A percentile compares a stretch with the other conserved stretches of the same genome.
Evolutionary conservation across 1,284 basidiomycete genomes (phyloP).

Genomic region (Rhodotorula mucilaginosa): DNA sequence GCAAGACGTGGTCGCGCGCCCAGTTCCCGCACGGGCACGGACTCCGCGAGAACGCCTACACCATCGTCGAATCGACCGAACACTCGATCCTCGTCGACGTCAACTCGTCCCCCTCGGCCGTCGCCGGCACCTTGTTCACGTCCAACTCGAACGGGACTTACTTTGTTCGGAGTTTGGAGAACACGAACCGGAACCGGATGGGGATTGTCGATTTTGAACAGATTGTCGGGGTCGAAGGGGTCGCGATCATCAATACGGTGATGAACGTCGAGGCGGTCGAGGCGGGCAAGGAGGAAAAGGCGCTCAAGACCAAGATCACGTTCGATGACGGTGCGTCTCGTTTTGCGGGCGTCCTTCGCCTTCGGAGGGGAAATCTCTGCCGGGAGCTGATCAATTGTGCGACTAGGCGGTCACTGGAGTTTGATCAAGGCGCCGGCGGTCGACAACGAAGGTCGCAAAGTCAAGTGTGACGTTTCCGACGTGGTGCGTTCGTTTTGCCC

Average conservation of each 20-base stretch:
- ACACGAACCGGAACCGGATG: constrained; percentile 81
- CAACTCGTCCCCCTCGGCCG: constrained; percentile 66
- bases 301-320: constrained; percentile 74
- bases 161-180: constrained; percentile 85
- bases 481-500: constrained; percentile 37
- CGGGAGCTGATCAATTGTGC: constrained; percentile 46
- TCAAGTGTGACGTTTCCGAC: constrained; percentile 64
- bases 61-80: constrained; percentile 86
- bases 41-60: constrained; percentile 86
- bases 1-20: constrained; percentile 73
- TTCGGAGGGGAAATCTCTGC: too few relatives aligned
- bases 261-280: constrained; percentile 78
- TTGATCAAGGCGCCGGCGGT: constrained; percentile 63
- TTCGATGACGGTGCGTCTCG: constrained; percentile 76
- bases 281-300: constrained; percentile 62
- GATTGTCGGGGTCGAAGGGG: constrained; percentile 86
- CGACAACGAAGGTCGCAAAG: constrained; percentile 62
- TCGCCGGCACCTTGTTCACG: constrained; percentile 87
- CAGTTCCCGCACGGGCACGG: constrained; percentile 81
- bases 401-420: constrained; percentile 69
- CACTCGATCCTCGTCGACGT: constrained; percentile 94
- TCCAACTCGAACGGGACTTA: constrained; percentile 91
- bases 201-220: constrained; percentile 94
- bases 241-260: constrained; percentile 86
- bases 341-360: too few relatives aligned